Base-by-base conservation (phyloP, 2,329 filamentous ascomycete species). In the Phyllosticta capitalensis region DNA sequence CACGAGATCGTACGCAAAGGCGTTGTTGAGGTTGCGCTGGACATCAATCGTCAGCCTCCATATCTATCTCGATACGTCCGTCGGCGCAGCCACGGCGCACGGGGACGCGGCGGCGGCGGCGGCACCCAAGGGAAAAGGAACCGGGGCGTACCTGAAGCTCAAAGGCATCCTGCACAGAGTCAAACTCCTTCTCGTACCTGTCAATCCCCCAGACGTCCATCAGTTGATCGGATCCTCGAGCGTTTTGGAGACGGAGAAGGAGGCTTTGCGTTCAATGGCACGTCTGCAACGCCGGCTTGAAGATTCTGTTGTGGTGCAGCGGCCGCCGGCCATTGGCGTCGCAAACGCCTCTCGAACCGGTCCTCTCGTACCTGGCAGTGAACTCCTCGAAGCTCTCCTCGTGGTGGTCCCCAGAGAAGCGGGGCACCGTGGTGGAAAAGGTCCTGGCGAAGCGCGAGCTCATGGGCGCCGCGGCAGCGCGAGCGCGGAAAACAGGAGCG, bases 381-480 rank as follows among this genome's bases (percentile, higher is more conserved):
- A 99, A 99, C 81, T 97, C 92, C 82, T 99, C 94, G 70, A 96
- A 99, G 71, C 89, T 95, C 86, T 99, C 94, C 78, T 99, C 94
- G 73, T 87, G 84, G 78, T 95, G 89, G 64, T 82, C 78, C 63
- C 65, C 71, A 64, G 56, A 55, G 21, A 61, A 71, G 69, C 58
- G 69, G 64, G 67, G 66, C 58, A 71, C 79, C 66, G 76, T 77
- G 69, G 80, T 81, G 68, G 81, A 81, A 69, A 83, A 80, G 64
- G 69, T 55, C 59, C 67, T 64, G 60, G 45, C 22, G 55, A 58
- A 45, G 58, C 59, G 59, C 24, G 33, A 38, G 33, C 33, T 38
- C 33, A 38, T 17, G 45, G 17, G 64, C 61, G 55, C 61, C 28
- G 56, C 58, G 59, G 58, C 61, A 61, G 61, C 28, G 52, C 59